phyloP scores from a whole-genome alignment of 1,139 yeast species.

The Blastobotrys illinoisensis region DNA sequence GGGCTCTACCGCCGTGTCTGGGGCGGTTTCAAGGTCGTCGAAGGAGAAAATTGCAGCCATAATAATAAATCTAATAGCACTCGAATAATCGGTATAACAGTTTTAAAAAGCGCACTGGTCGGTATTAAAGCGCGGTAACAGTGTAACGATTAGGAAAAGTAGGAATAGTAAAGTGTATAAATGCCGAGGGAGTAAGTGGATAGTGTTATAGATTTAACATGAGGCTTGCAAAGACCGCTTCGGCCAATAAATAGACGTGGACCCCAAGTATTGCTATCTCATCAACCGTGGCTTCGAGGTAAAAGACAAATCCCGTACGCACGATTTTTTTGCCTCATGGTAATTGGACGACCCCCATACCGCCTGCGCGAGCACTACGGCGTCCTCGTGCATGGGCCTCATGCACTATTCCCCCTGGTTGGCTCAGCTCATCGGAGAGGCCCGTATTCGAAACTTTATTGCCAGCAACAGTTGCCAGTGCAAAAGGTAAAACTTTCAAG shows the following conservation, averaged over 20 bases:
- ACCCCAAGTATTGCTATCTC: background rate
- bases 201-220: background rate
- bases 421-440: background rate
- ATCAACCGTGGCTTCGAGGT: background rate
- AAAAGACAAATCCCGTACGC: background rate
- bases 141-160: too few relatives aligned
- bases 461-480: too few relatives aligned
- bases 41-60: constrained; percentile 20
- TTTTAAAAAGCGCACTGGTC: too few relatives aligned
- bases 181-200: background rate
- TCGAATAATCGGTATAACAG: background rate
- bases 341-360: background rate
- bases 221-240: background rate
- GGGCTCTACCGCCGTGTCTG: background rate
- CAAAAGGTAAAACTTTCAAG: background rate
- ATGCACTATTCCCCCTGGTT: background rate
- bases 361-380: background rate
- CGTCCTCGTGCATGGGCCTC: background rate
- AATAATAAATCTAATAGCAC: constrained; percentile 4
- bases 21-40: constrained; percentile 10
- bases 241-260: background rate
- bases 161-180: background rate
- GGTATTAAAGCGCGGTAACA: too few relatives aligned
- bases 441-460: too few relatives aligned
- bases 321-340: background rate